Evolutionary conservation across 306 rosid genomes (phyloP).

Genomic region (Bauhinia variegata): DNA sequence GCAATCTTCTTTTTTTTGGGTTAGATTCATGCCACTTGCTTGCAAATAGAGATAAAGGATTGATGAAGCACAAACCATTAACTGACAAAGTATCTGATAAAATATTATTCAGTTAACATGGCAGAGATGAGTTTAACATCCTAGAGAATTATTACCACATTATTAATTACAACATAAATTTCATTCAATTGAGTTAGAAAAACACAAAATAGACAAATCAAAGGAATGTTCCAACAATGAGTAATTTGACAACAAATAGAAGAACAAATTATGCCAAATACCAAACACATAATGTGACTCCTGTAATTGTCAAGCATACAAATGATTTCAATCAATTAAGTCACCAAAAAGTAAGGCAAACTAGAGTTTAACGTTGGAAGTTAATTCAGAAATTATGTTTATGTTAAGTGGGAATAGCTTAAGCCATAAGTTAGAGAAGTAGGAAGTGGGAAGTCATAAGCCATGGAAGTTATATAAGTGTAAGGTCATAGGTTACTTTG

Average conservation of each 20-base stretch:
- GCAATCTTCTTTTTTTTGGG: not conserved
- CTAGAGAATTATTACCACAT: constrained; percentile 9
- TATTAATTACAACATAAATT: constrained; percentile 9
- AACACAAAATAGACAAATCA: not conserved
- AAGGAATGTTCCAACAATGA: not conserved
- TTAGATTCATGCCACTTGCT: not conserved
- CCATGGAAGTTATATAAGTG: too few species aligned
- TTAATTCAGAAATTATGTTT: too few species aligned
- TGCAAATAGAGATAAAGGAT: not conserved
- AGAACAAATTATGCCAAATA: not conserved
- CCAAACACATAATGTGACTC: not conserved
- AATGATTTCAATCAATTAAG: too few species aligned
- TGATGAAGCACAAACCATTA: constrained; percentile 13
- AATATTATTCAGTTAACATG: not conserved
- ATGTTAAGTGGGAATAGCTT: too few species aligned
- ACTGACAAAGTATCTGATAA: constrained; percentile 7
- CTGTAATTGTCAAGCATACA: not conserved
- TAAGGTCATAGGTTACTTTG: too few species aligned
- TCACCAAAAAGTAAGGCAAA: not conserved
- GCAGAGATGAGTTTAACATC: not conserved
- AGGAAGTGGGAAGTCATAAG: too few species aligned
- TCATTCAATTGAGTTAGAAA: not conserved
- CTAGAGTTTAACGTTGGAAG: too few species aligned
- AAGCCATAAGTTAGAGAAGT: too few species aligned
- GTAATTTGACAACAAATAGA: not conserved